A percentile compares a stretch with the other conserved stretches of the same genome.
Evolutionary conservation across 1,139 yeast genomes (phyloP).

Genomic region (Martiniozyma asiatica): DNA sequence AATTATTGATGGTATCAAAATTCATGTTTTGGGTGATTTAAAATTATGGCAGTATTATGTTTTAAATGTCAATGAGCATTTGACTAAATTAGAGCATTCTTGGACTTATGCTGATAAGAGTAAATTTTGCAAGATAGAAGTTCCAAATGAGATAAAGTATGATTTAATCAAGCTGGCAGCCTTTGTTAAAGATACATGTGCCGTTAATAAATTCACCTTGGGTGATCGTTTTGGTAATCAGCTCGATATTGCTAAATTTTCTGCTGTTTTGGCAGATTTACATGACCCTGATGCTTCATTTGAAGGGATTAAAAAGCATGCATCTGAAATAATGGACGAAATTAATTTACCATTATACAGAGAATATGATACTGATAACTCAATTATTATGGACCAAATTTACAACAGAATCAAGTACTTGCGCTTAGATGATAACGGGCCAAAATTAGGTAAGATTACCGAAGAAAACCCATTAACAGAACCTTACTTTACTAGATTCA

Average conservation of each 20-base stretch:
- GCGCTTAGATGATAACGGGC: constrained; percentile 72
- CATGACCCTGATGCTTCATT: constrained; percentile 22
- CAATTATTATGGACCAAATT: constrained; percentile 53
- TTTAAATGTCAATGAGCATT: constrained; percentile 36
- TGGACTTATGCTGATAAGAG: constrained; percentile 17
- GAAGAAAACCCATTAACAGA: constrained; percentile 56
- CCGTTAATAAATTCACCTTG: constrained; percentile 28
- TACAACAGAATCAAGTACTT: constrained; percentile 64
- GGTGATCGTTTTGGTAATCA: constrained; percentile 41
- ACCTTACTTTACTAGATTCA: constrained; percentile 73
- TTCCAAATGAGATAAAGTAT: constrained; percentile 31
- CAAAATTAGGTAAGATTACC: constrained; percentile 58
- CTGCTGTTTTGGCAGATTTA: constrained; percentile 30
- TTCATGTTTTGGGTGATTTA: constrained; percentile 53
- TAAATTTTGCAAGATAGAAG: constrained; percentile 7
- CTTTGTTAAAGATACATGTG: constrained; percentile 36
- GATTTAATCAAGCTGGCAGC: constrained; percentile 31
- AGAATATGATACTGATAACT: constrained; percentile 65
- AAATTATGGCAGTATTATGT: constrained; percentile 86
- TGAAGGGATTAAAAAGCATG: constrained; percentile 29
- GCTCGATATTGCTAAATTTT: constrained; percentile 39
- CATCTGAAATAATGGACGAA: constrained; percentile 54
- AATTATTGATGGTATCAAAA: constrained; percentile 54
- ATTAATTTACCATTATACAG: constrained; percentile 63
- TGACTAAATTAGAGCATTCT: constrained; percentile 23